Evolutionary conservation across 441 rosid species (phyloP).

Genomic region (Jatropha podagrica): DNA sequence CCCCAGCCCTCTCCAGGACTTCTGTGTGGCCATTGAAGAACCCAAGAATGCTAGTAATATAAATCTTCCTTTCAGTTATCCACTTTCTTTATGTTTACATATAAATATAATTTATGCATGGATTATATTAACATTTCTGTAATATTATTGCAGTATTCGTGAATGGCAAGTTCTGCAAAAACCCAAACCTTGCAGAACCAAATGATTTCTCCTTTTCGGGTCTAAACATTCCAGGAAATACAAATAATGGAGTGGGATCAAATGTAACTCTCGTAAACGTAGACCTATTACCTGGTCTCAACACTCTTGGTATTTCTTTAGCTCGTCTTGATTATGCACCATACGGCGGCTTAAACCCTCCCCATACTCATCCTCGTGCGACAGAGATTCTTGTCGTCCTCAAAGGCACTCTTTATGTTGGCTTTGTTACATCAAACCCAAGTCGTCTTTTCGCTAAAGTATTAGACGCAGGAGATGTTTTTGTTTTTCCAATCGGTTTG

Average conservation of each 20-base stretch:
- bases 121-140: too few relatives aligned
- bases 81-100: neutral
- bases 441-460: conserved; percentile 20
- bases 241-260: conserved; percentile 41
- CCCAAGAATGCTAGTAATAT: conserved; percentile 12
- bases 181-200: neutral
- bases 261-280: conserved; percentile 38
- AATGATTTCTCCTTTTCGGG: conserved; percentile 41
- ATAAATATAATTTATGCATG: too few relatives aligned
- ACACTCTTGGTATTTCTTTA: conserved; percentile 46
- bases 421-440: conserved; percentile 45
- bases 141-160: neutral
- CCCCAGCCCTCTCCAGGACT: conserved; percentile 39
- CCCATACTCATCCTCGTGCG: conserved; percentile 48
- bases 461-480: conserved; percentile 37
- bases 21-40: conserved; percentile 31
- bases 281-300: conserved; percentile 42
- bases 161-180: neutral
- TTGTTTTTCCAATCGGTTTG: conserved; percentile 41
- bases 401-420: conserved; percentile 42
- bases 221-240: conserved; percentile 36
- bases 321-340: conserved; percentile 51
- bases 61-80: too few relatives aligned
- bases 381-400: conserved; percentile 34
- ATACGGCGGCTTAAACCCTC: conserved; percentile 42